Percentiles rank a stretch among this genome's conserved stretches.
Conservation (phyloP, 2,329 filamentous ascomycete species). For the Arachnomyces sp. region DNA sequence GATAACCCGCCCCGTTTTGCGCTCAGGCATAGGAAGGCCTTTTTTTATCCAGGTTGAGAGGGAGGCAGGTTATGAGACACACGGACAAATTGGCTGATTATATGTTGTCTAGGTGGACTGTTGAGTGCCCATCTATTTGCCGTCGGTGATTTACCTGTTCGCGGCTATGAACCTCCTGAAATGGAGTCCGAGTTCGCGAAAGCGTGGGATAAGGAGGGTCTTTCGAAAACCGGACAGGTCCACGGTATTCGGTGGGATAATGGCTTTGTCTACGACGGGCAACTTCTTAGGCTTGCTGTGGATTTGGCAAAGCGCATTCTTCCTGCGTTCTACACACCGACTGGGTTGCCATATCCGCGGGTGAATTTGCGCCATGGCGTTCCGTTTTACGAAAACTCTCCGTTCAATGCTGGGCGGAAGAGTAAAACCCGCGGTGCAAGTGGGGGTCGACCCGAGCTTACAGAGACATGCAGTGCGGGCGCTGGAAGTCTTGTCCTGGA, state of each 20-base stretch:
- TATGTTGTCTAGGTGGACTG: constrained; percentile 60
- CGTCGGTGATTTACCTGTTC: constrained; percentile 78
- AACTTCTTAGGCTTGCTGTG: constrained; percentile 77
- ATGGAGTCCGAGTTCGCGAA: constrained; percentile 30
- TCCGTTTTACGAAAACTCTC: constrained; percentile 84
- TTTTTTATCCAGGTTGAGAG: background rate
- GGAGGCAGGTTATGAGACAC: too few relatives aligned
- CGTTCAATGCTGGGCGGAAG: constrained; percentile 48
- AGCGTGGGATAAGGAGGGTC: constrained; percentile 30
- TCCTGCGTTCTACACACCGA: constrained; percentile 84
- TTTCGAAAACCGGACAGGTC: constrained; percentile 11
- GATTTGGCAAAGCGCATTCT: constrained; percentile 78
- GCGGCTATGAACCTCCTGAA: constrained; percentile 56
- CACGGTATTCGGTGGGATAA: constrained; percentile 60
- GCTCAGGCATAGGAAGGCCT: too few relatives aligned
- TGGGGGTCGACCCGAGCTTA: constrained; percentile 57
- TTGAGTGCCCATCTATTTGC: constrained; percentile 92
- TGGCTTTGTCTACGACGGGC: constrained; percentile 76
- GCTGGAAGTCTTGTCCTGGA: constrained; percentile 93
- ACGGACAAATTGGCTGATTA: background rate
- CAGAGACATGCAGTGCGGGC: constrained; percentile 92
- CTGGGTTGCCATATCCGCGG: constrained; percentile 86
- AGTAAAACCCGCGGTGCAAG: constrained; percentile 12
- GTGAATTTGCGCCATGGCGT: constrained; percentile 88
- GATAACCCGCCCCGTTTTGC: too few relatives aligned